Evolutionary conservation across 1,284 basidiomycete species (phyloP).

Genomic region (Phlebopus sp.): DNA sequence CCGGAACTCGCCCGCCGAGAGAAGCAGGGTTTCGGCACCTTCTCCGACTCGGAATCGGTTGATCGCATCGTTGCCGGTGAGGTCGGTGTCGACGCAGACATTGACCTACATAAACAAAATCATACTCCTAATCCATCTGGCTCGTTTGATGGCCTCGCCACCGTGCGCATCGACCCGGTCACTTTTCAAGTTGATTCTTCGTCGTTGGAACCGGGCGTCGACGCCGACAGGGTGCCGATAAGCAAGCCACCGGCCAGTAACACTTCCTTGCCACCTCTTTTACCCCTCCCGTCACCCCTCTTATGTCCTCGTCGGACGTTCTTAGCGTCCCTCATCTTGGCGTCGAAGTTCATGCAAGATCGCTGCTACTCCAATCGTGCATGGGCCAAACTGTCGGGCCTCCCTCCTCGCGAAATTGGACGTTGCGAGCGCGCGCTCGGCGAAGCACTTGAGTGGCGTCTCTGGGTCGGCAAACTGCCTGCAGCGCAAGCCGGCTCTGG

Average conservation of each 20-base stretch:
- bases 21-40: conserved; percentile 37
- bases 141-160: conserved; percentile 34
- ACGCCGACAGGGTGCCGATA: conserved; percentile 16
- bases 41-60: conserved; percentile 40
- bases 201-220: conserved; percentile 5
- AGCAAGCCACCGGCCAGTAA: conserved; percentile 20
- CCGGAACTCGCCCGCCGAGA: conserved; percentile 58
- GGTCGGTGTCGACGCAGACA: conserved; percentile 31
- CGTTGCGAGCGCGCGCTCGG: conserved; percentile 79
- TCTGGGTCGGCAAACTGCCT: conserved; percentile 75
- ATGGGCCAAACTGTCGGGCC: conserved; percentile 84
- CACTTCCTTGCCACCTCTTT: conserved; percentile 38
- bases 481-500: conserved; percentile 30
- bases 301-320: conserved; percentile 87
- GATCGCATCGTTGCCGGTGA: conserved; percentile 47
- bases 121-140: conserved; percentile 9
- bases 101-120: conserved; percentile 7
- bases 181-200: conserved; percentile 6
- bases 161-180: conserved; percentile 35
- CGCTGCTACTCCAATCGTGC: conserved; percentile 90
- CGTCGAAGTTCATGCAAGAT: conserved; percentile 91
- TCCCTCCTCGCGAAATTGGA: conserved; percentile 74
- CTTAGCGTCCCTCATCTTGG: conserved; percentile 83
- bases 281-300: conserved; percentile 70
- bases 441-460: conserved; percentile 75